A percentile compares a stretch with the other conserved stretches of the same genome.
phyloP scores from a whole-genome alignment of 2,329 filamentous ascomycete species.

The Colletotrichum lupini region DNA sequence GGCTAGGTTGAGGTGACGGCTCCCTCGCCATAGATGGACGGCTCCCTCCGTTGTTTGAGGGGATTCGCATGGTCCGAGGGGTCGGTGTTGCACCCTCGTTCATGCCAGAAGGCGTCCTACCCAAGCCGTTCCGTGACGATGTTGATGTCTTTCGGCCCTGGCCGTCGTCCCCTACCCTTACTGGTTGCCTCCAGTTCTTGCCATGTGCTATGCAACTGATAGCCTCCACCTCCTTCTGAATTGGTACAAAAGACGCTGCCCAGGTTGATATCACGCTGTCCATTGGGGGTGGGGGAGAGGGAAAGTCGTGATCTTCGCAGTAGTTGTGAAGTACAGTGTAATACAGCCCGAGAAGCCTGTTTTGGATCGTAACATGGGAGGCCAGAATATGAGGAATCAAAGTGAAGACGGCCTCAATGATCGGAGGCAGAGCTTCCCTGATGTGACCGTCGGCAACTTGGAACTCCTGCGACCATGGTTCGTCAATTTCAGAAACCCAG shows the following conservation, averaged over 20 bases:
- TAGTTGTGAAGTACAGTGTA: slow-evolving; percentile 83
- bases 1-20: slow-evolving; percentile 42
- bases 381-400: slow-evolving; percentile 79
- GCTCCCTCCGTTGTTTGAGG: slow-evolving; percentile 46
- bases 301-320: slow-evolving; percentile 75
- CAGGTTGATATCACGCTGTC: slow-evolving; percentile 76
- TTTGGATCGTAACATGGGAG: slow-evolving; percentile 80
- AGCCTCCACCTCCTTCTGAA: slow-evolving; percentile 74
- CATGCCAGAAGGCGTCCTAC: slow-evolving; percentile 56
- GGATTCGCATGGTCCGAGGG: slow-evolving; percentile 50
- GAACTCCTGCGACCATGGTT: slow-evolving; percentile 67
- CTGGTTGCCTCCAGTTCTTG: slow-evolving; percentile 67
- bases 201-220: slow-evolving; percentile 73
- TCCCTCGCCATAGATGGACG: slow-evolving; percentile 24
- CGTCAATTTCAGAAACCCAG: not conserved
- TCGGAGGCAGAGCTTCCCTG: slow-evolving; percentile 74
- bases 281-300: slow-evolving; percentile 78
- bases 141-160: slow-evolving; percentile 40
- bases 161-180: slow-evolving; percentile 48
- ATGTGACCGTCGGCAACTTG: slow-evolving; percentile 80
- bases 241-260: slow-evolving; percentile 70
- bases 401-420: slow-evolving; percentile 77
- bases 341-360: slow-evolving; percentile 79
- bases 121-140: slow-evolving; percentile 47
- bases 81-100: slow-evolving; percentile 34